A percentile compares a stretch with the other conserved stretches of the same genome.
These are phyloP conservation scores for Rhizoctonia solani DNA, from an alignment of 1,284 basidiomycete genomes.

Conservation along the genomic window DNA sequence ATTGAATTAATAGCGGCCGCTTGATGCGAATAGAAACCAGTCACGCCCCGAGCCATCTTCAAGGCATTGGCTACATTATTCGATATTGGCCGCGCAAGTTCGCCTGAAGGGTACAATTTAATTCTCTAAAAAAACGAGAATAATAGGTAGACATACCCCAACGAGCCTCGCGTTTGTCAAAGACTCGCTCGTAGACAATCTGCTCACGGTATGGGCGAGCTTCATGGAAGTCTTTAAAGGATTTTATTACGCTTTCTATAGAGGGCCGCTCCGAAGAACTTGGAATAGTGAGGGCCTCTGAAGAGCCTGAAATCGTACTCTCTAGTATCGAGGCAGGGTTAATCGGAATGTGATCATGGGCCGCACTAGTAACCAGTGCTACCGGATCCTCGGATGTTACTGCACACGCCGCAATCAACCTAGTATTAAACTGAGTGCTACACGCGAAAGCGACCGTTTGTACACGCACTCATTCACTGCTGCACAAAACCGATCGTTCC, in stretches of 20 bases:
- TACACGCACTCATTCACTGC: slow-evolving; percentile 71
- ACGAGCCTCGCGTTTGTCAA: slow-evolving; percentile 57
- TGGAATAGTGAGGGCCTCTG: slow-evolving; percentile 47
- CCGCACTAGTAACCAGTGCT: slow-evolving; percentile 64
- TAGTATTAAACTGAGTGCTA: slow-evolving; percentile 43
- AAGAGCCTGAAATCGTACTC: neutral
- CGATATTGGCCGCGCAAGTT: slow-evolving; percentile 62
- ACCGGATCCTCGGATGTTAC: slow-evolving; percentile 61
- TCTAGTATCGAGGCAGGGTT: slow-evolving; percentile 47
- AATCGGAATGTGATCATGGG: slow-evolving; percentile 69
- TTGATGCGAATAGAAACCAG: slow-evolving; percentile 77
- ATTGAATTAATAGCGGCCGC: slow-evolving; percentile 75
- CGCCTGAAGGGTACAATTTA: slow-evolving; percentile 47
- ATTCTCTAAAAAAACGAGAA: neutral
- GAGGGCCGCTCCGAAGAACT: slow-evolving; percentile 58
- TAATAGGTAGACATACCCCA: slow-evolving; percentile 50
- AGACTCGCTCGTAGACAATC: slow-evolving; percentile 60
- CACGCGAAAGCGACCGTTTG: neutral
- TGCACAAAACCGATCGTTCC: slow-evolving; percentile 66
- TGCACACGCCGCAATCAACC: slow-evolving; percentile 64
- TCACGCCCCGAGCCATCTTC: slow-evolving; percentile 64
- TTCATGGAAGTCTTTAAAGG: slow-evolving; percentile 49
- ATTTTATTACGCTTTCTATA: slow-evolving; percentile 61
- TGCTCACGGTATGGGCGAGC: slow-evolving; percentile 69
- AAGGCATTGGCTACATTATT: slow-evolving; percentile 63